phyloP scores from a whole-genome alignment of 2,329 filamentous ascomycete species.

The Zelopaecilomyces penicillatus region DNA sequence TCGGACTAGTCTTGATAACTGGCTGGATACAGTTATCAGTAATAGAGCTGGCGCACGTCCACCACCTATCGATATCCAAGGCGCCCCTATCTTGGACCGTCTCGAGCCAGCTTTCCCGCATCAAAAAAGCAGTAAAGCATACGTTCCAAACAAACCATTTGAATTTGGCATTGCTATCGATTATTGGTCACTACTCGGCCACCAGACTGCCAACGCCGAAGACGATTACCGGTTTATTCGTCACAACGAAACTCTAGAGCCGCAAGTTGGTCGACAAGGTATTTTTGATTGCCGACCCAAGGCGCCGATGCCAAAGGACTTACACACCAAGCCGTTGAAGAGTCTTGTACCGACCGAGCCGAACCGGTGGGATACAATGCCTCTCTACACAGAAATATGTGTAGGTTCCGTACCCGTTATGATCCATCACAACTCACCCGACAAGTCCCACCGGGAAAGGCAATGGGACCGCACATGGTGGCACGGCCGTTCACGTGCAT shows the following conservation, averaged over 20 bases:
- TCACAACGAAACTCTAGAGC: conserved; percentile 11
- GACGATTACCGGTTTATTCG: conserved; percentile 17
- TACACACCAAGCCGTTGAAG: neutral
- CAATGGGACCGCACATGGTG: conserved; percentile 20
- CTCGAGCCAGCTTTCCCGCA: conserved; percentile 18
- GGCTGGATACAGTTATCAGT: conserved; percentile 14
- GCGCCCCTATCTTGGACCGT: conserved; percentile 11
- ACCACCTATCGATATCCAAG: conserved; percentile 10
- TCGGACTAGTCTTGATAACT: conserved; percentile 12
- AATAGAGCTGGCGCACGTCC: conserved; percentile 15
- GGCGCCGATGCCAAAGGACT: conserved; percentile 10
- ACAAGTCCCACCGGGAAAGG: conserved; percentile 13
- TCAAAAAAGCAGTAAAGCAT: conserved; percentile 11
- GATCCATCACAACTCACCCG: conserved; percentile 20
- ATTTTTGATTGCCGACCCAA: conserved; percentile 15
- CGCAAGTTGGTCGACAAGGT: conserved; percentile 14
- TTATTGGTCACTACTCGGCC: conserved; percentile 18
- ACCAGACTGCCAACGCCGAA: conserved; percentile 17
- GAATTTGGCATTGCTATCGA: conserved; percentile 21
- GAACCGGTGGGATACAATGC: conserved; percentile 16
- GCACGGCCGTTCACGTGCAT: conserved; percentile 10
- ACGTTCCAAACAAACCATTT: conserved; percentile 13
- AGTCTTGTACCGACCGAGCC: conserved; percentile 5
- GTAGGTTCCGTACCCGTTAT: conserved; percentile 19
- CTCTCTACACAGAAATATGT: conserved; percentile 21